A percentile compares a stretch with the other conserved stretches of the same genome.
Evolutionary conservation across 1,284 basidiomycete genomes (phyloP).

Genomic region (Schizophyllum commune): DNA sequence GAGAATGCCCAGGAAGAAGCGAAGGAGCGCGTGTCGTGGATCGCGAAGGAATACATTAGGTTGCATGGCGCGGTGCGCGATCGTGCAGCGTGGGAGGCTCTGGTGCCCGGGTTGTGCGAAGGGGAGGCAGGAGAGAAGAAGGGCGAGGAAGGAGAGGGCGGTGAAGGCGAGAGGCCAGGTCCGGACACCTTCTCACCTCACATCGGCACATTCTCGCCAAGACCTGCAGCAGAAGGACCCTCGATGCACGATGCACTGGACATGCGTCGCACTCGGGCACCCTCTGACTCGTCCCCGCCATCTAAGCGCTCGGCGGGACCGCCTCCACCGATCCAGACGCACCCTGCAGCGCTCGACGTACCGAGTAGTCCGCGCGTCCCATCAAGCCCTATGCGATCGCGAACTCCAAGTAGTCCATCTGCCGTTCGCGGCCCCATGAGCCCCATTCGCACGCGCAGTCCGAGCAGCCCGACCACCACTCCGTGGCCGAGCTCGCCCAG

Average conservation of each 20-base stretch:
- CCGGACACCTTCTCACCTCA: constrained; percentile 33
- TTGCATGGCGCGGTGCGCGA: constrained; percentile 49
- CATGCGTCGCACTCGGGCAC: constrained; percentile 21
- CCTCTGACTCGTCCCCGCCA: not conserved
- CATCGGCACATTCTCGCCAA: constrained; percentile 34
- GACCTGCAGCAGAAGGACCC: constrained; percentile 33
- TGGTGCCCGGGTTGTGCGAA: constrained; percentile 30
- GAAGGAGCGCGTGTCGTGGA: constrained; percentile 46
- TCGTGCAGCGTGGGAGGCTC: constrained; percentile 48
- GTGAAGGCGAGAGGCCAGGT: not conserved
- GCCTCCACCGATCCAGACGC: constrained; percentile 11
- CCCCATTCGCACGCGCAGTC: not conserved
- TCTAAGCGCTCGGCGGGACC: constrained; percentile 14
- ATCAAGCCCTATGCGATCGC: not conserved
- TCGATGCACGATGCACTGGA: constrained; percentile 32
- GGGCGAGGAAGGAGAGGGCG: not conserved
- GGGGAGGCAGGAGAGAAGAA: not conserved
- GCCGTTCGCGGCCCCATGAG: not conserved
- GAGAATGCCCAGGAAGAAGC: constrained; percentile 33
- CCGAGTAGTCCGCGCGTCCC: not conserved
- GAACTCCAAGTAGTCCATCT: not conserved
- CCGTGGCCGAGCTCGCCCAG: not conserved
- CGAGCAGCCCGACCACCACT: not conserved
- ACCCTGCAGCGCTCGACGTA: not conserved
- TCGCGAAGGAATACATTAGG: constrained; percentile 55